Evolutionary conservation across 495 filamentous ascomycete species (phyloP).

Genomic region (Rhypophila decipiens): DNA sequence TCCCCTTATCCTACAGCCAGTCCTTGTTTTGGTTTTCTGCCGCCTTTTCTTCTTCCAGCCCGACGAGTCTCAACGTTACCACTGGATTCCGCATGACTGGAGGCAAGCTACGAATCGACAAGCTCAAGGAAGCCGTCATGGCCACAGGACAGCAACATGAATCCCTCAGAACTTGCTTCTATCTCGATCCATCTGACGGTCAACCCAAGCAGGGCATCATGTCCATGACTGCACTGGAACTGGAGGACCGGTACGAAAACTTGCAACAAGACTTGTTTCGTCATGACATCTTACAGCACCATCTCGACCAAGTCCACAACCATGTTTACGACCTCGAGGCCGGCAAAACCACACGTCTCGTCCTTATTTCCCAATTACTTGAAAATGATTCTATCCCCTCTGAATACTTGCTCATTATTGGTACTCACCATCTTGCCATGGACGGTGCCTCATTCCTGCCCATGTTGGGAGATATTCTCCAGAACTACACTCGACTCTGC

Average conservation of each 20-base stretch:
- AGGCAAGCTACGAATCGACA: constrained; percentile 1
- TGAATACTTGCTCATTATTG: constrained; percentile 16
- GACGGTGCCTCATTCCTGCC: constrained; percentile 19
- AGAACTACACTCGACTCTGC: constrained; percentile 4
- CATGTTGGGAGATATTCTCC: constrained; percentile 7
- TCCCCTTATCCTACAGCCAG: not conserved
- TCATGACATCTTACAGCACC: too few species aligned
- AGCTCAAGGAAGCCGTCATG: constrained; percentile 28
- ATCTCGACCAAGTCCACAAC: constrained; percentile 4
- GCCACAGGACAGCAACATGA: constrained; percentile 34
- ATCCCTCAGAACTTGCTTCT: constrained; percentile 30
- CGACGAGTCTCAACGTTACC: constrained; percentile 30
- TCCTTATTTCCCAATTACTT: constrained; percentile 8
- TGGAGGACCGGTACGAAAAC: constrained; percentile 6
- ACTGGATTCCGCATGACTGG: constrained; percentile 12
- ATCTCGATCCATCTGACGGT: constrained; percentile 7
- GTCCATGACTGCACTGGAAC: not conserved
- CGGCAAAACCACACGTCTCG: constrained; percentile 12
- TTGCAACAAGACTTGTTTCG: not conserved
- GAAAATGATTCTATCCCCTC: not conserved
- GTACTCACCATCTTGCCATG: constrained; percentile 24
- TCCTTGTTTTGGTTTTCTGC: not conserved
- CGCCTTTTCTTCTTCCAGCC: not conserved
- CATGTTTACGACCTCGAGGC: constrained; percentile 13
- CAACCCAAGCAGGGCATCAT: constrained; percentile 12